Conservation (phyloP, 306 rosid genomes). For the Castanospermum australe region DNA sequence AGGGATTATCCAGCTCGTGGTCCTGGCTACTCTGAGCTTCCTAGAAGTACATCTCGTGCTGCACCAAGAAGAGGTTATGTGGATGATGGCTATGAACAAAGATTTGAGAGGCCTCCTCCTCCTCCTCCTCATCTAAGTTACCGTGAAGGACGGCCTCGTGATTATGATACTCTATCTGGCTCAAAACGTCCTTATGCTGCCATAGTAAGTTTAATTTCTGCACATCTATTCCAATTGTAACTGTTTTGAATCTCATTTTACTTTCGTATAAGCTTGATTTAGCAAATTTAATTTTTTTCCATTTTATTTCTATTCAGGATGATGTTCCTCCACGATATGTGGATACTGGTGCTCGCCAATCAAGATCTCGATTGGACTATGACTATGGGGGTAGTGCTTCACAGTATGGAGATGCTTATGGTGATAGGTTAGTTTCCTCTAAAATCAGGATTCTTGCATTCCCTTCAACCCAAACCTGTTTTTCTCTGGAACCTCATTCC, state of each 20-base stretch:
- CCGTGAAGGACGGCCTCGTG: conserved; percentile 74
- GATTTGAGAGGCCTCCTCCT: conserved; percentile 81
- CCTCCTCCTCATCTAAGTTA: conserved; percentile 66
- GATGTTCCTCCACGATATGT: conserved; percentile 78
- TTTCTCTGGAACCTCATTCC: conserved; percentile 7
- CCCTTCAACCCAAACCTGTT: not conserved
- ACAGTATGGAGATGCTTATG: conserved; percentile 77
- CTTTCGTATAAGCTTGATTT: not conserved
- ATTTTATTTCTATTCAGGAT: conserved; percentile 47
- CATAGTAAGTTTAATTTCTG: conserved; percentile 41
- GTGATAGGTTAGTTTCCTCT: conserved; percentile 64
- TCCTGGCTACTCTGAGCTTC: conserved; percentile 64
- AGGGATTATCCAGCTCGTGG: conserved; percentile 79
- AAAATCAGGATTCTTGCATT: not conserved
- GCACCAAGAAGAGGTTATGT: conserved; percentile 81
- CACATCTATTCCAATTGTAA: not conserved
- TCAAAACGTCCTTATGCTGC: conserved; percentile 85
- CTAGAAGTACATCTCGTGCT: conserved; percentile 68
- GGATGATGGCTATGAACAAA: conserved; percentile 78
- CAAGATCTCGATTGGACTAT: conserved; percentile 83
- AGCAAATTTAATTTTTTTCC: not conserved
- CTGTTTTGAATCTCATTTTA: not conserved
- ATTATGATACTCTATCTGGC: conserved; percentile 70
- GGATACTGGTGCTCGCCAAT: conserved; percentile 72
- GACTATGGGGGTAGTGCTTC: conserved; percentile 77